Evolutionary conservation across 345 rosid genomes (phyloP), one percentile per base, ranked within the genome.

Genomic region (Aquilaria malaccensis): DNA sequence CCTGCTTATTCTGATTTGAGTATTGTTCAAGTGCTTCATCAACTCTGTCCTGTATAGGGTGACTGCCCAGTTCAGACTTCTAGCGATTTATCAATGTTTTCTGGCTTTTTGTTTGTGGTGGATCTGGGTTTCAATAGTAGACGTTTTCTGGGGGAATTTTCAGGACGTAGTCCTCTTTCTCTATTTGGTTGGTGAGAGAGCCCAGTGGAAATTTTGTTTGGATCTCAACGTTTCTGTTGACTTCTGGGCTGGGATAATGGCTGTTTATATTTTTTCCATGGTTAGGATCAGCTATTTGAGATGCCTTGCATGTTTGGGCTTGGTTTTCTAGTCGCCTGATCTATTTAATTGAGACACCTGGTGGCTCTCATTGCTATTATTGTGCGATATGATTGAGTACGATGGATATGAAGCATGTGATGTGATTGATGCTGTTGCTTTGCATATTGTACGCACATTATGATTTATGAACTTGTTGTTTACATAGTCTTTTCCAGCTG

Each of bases 51-150:
- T 37, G 43, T 37, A 5, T 37, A 37, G 0, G 43, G 7, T 37
- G 43, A 37, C 7, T 37, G 43, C 43, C 7, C 43, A 0, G 43
- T 37, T 37, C 43, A 37, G 4, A 37, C 43, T 4, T 37, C 7
- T 37, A 1, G 22, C 22, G 22, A 22, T 22, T 22, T 22, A 37
- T 9, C 43, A 37, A 4, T 31, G 60, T 14, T 58, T 15, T 47
- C 10, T 58, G 15, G 53, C 29, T 13, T 37, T 41, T 50, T 64
- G 32, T 43, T 58, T 57, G 52, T 14, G 62, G 58, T 62, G 72
- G 61, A 60, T 67, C 71, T 65, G 64, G 61, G 22, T 48, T 57
- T 22, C 47, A 15, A 33, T 63, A 58, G 54, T 52, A 45, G 7
- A 45, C 30, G n/a, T 50, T 49, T 12, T n/a, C 33, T 43, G 15